phyloP scores from a whole-genome alignment of 1,284 basidiomycete species.

The Clitocybe nebularis region DNA sequence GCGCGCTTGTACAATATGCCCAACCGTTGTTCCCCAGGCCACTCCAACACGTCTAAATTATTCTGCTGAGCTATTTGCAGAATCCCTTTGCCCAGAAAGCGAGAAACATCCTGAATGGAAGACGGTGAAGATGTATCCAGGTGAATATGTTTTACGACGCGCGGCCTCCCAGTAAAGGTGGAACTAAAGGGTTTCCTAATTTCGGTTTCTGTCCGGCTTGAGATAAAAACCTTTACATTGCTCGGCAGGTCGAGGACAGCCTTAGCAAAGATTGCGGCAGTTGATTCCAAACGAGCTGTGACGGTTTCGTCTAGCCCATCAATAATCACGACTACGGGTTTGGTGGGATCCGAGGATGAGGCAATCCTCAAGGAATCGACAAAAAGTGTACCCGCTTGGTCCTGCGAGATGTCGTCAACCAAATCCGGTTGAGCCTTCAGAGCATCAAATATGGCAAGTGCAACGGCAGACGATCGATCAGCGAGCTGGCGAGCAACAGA shows the following conservation, averaged over 20 bases:
- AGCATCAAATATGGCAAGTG: constrained; percentile 3
- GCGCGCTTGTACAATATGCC: constrained; percentile 1
- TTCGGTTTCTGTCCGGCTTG: constrained; percentile 10
- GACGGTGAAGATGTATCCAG: constrained; percentile 7
- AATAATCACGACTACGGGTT: constrained; percentile 11
- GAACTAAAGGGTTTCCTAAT: constrained; percentile 9
- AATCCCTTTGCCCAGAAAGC: constrained; percentile 3
- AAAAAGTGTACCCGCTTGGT: constrained; percentile 9
- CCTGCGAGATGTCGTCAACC: constrained; percentile 4
- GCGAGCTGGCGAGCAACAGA: constrained; percentile 12
- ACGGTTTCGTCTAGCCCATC: constrained; percentile 11
- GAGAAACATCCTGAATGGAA: constrained; percentile 7
- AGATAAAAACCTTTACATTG: constrained; percentile 11
- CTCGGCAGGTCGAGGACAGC: neutral
- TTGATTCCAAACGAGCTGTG: constrained; percentile 2
- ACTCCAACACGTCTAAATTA: constrained; percentile 5
- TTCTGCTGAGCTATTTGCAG: constrained; percentile 2
- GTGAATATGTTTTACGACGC: constrained; percentile 12
- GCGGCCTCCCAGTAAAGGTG: neutral
- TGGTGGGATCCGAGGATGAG: neutral
- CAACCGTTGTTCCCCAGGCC: constrained; percentile 10
- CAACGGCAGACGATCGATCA: neutral
- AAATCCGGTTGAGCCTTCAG: constrained; percentile 5
- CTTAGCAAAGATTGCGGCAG: constrained; percentile 5
- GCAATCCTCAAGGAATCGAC: constrained; percentile 7